Evolutionary conservation across 1,284 basidiomycete species (phyloP).

Genomic region (Cutaneotrichosporon spelunceum): DNA sequence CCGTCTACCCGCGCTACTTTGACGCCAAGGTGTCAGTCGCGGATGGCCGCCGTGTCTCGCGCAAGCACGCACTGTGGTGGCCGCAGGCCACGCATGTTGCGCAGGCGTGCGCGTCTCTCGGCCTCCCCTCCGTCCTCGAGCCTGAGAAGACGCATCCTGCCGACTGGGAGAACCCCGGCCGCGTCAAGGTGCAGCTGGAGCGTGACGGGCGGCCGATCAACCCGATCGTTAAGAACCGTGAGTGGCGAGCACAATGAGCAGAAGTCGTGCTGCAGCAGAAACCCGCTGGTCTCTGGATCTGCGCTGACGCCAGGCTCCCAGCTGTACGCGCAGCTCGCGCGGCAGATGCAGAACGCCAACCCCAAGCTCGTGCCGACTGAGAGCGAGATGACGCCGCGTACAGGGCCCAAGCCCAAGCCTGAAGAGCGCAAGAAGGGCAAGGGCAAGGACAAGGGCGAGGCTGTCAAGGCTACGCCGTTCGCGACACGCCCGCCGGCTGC

Average conservation of each 20-base stretch:
- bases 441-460: constrained; percentile 14
- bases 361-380: constrained; percentile 59
- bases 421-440: constrained; percentile 19
- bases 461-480: constrained; percentile 10
- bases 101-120: constrained; percentile 71
- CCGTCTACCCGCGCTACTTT: constrained; percentile 93
- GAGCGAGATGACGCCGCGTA: constrained; percentile 14
- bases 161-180: constrained; percentile 94
- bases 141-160: constrained; percentile 79
- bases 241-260: constrained; percentile 45
- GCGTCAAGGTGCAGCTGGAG: constrained; percentile 86
- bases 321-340: constrained; percentile 69
- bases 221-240: constrained; percentile 72
- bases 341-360: constrained; percentile 69
- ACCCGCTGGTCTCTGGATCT: no score
- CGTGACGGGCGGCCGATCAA: constrained; percentile 73
- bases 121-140: constrained; percentile 78
- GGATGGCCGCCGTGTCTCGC: constrained; percentile 75
- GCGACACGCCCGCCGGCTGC: constrained; percentile 38
- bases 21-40: constrained; percentile 88
- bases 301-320: constrained; percentile 65
- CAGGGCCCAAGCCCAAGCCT: constrained; percentile 15
- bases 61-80: constrained; percentile 84
- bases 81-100: constrained; percentile 88
- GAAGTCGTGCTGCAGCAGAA: no score